Conservation (phyloP, 345 rosid genomes). For the Abelmoschus esculentus region DNA sequence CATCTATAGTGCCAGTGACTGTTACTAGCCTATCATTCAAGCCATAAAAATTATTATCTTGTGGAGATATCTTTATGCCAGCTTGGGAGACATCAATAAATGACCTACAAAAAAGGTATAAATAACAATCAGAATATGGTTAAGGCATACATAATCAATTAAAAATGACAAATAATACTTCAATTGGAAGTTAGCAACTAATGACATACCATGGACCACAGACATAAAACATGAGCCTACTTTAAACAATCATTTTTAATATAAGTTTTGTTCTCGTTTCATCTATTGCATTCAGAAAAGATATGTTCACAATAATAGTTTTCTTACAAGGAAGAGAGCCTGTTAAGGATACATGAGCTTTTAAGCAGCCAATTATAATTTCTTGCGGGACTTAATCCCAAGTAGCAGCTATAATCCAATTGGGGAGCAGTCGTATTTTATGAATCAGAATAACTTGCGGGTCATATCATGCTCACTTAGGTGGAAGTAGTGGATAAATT, state of each 20-base stretch:
- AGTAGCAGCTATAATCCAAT: neutral
- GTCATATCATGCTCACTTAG: neutral
- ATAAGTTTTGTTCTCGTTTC: neutral
- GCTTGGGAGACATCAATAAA: constrained; percentile 96
- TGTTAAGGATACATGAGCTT: neutral
- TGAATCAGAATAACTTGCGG: neutral
- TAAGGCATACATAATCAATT: neutral
- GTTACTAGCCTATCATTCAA: constrained; percentile 93
- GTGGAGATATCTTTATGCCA: constrained; percentile 88
- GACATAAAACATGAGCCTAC: neutral
- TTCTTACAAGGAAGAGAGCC: neutral
- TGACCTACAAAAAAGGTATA: constrained; percentile 49
- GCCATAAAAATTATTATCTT: constrained; percentile 79
- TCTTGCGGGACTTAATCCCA: neutral
- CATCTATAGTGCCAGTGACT: constrained; percentile 71
- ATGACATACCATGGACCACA: neutral
- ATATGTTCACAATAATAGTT: neutral
- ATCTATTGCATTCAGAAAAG: neutral
- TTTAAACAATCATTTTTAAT: neutral
- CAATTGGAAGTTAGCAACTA: neutral
- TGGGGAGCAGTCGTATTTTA: neutral
- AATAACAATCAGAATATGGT: constrained; percentile 12
- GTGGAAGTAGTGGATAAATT: neutral
- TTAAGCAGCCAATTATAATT: neutral
- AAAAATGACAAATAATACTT: neutral